Evolutionary conservation across 345 rosid species (phyloP), one percentile per base, ranked within the genome.

Genomic region (thale cress (Arabidopsis thaliana)): DNA sequence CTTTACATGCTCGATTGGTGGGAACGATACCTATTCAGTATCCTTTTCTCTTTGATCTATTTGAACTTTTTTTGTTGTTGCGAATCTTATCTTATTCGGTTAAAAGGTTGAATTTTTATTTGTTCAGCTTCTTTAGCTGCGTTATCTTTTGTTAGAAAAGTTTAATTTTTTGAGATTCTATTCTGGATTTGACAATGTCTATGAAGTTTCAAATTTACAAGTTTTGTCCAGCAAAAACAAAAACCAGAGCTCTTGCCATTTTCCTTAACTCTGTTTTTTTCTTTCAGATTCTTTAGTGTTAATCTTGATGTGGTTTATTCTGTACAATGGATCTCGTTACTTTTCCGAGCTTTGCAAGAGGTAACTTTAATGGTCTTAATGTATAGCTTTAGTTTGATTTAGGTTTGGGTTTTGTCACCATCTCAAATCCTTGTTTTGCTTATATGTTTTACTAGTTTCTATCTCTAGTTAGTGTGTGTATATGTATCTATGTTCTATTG

Each of bases 1-100:
- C 97, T 95, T 59, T 92, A 74, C 84, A 95, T 95, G 99, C 82
- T 95, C 87, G 99, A 95, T 78, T 95, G 97, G 99, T 95, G 97
- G 99, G 97, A 95, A 83, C 96, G 99, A 40, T 91, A 74, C 73
- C 91, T 95, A 65, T 90, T 95, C 91, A 95, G 99, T 91, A 92
- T 94, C 98, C 96, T 84, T 63, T 16, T 16, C 16, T 14, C 45
- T 13, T 7, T 7, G 37, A 28, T 52, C n/a, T 4, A 25, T 67
- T 51, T 68, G 38, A 8, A 40, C 20, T 14, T 28, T 42, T 69
- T 41, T 65, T 49, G 6, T 36, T 23, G 13, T 37, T 67, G 37
- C 1, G 5, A 36, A 67, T 67, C 59, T 11, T 2, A 22, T 7
- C 33, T 50, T 66, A 49, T 49, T 50, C 4, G 10, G 4, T 22